Base-by-base conservation (phyloP, 1,139 yeast genomes). In the Keqinozyma sinolaborantium region DNA sequence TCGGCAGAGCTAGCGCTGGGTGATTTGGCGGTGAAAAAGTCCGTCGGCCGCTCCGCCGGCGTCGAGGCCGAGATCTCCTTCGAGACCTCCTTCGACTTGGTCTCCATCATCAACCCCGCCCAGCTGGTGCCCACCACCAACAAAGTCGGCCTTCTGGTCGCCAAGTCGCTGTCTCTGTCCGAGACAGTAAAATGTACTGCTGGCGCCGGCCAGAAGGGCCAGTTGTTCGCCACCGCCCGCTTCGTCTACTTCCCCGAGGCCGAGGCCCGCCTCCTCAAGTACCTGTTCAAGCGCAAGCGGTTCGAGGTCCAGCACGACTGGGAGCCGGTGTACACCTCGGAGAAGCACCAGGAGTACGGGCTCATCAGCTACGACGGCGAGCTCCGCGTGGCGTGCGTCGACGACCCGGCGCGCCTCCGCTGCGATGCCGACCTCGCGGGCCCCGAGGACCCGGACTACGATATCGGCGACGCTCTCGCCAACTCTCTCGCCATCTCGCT, bases 331-430 rank as follows among this genome's bases (percentile, higher is more conserved):
- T 33, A 29, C 16, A 27, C 31, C 25, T 37, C 43, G 2, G 29
- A 30, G 4, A 14, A 29, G 2, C 30, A 28, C 23, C 36, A 33
- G 2, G 35, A 43, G 26, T 38, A 35, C 10, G 47, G 48, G 2
- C 24, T 44, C 12, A 38, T 44, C 2, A 32, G 31, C n/a, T 44
- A 37, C 28, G 45, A 44, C 24, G 34, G 40, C 16, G 28, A 39
- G 4, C 27, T 35, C n/a, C 45, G 36, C 18, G 43, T 35, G 29
- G 34, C 45, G 19, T 44, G 48, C 38, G 47, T 41, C 2, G 42
- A 40, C 25, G 33, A 34, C 9, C 27, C 29, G 9, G 27, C 31
- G 16, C 13, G 23, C 12, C 20, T 40, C 11, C 26, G 30, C 14
- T 36, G 39, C 25, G 33, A 38, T 18, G 9, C 23, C 4, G 28